Conservation (phyloP, 139 green algal species). For the Mesotaenium endlicherianum region DNA sequence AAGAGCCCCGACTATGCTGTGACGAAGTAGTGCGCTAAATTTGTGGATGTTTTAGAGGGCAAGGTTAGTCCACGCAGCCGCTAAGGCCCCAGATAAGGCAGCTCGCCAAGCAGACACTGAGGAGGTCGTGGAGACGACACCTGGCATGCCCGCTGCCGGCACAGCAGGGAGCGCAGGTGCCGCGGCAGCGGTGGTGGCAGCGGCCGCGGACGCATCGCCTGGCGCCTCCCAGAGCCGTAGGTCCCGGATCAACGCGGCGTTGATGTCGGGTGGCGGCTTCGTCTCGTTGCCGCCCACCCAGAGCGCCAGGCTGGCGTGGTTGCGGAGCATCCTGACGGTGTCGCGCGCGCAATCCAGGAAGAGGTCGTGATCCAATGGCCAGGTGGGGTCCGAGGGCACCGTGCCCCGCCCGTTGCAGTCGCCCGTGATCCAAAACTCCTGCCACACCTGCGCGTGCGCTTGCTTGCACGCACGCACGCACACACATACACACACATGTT, state of each 20-base stretch:
- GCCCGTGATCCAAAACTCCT: conserved; percentile 59
- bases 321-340: conserved; percentile 41
- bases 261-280: conserved; percentile 34
- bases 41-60: too few relatives aligned
- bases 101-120: too few relatives aligned
- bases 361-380: conserved; percentile 53
- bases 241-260: not conserved
- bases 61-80: too few relatives aligned
- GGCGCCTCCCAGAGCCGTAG: not conserved
- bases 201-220: not conserved
- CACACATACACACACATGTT: too few relatives aligned
- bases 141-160: too few relatives aligned
- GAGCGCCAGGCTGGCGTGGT: conserved; percentile 51
- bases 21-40: too few relatives aligned
- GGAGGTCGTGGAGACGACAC: too few relatives aligned
- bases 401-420: conserved; percentile 54
- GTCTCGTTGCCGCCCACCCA: conserved; percentile 57
- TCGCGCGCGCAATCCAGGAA: conserved; percentile 46
- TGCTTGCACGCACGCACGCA: too few relatives aligned
- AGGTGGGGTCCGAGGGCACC: conserved; percentile 28
- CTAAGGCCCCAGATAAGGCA: too few relatives aligned
- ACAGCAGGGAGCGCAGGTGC: too few relatives aligned
- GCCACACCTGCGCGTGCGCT: conserved; percentile 48
- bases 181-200: not conserved
- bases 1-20: too few relatives aligned